These are phyloP conservation scores for Rhizophora apiculata DNA, from an alignment of 345 rosid species.

Conservation along the genomic window DNA sequence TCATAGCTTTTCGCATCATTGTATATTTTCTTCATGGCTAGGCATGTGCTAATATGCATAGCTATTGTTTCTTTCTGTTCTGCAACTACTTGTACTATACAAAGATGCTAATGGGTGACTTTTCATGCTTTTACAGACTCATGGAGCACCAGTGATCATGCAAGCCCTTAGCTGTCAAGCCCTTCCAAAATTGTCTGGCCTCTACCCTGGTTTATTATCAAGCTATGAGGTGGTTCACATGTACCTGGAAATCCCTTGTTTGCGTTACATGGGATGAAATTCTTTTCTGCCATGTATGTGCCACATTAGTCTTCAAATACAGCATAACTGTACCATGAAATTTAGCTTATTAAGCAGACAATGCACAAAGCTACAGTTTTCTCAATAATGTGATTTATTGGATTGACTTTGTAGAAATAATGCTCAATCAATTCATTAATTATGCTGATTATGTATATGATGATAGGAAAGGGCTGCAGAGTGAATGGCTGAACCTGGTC, in stretches of 20 bases:
- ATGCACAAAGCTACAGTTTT: too few relatives aligned
- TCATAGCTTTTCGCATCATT: neutral
- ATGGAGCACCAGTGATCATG: slow-evolving; percentile 14
- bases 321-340: neutral
- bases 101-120: neutral
- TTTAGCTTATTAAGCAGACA: too few relatives aligned
- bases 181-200: slow-evolving; percentile 24
- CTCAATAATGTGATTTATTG: too few relatives aligned
- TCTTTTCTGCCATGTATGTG: too few relatives aligned
- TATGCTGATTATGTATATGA: neutral
- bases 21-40: neutral
- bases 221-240: slow-evolving; percentile 38
- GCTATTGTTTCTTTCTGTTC: neutral
- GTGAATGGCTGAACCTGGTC: neutral
- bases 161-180: slow-evolving; percentile 23
- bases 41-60: neutral
- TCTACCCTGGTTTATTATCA: slow-evolving; percentile 25
- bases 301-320: neutral
- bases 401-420: neutral
- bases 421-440: neutral
- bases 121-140: slow-evolving; percentile 26
- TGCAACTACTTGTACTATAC: neutral
- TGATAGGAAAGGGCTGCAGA: slow-evolving; percentile 10
- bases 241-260: neutral
- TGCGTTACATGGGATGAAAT: too few relatives aligned